phyloP scores from a whole-genome alignment of 768 basidiomycete genomes.

The Phlegmacium glaucopus region DNA sequence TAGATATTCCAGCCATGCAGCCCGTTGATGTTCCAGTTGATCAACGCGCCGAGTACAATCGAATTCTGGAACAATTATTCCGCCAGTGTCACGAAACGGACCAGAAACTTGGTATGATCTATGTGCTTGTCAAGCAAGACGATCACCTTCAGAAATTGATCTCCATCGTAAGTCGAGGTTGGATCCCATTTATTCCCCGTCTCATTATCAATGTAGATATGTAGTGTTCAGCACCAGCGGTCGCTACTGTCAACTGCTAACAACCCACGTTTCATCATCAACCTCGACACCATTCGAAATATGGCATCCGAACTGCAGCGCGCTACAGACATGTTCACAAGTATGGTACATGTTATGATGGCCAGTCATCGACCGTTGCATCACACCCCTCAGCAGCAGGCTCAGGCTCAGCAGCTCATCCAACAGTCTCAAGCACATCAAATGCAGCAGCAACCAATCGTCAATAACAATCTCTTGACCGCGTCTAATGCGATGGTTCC shows the following conservation, averaged over 20 bases:
- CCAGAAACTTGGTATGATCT: constrained; percentile 43
- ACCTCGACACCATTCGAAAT: constrained; percentile 34
- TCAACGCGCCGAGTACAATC: constrained; percentile 51
- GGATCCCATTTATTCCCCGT: constrained; percentile 4
- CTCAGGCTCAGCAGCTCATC: constrained; percentile 9
- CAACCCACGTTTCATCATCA: constrained; percentile 40
- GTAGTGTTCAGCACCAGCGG: constrained; percentile 44
- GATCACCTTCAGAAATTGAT: constrained; percentile 47
- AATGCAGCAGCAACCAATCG: constrained; percentile 10
- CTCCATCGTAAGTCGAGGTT: constrained; percentile 44
- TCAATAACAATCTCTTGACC: constrained; percentile 9
- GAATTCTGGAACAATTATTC: constrained; percentile 45
- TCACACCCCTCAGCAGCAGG: constrained; percentile 17
- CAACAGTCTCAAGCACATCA: not conserved
- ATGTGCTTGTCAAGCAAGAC: constrained; percentile 44
- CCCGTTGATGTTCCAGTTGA: constrained; percentile 45
- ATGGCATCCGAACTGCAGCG: constrained; percentile 43
- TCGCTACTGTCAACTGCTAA: constrained; percentile 28
- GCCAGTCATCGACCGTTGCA: constrained; percentile 6
- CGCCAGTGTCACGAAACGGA: constrained; percentile 49
- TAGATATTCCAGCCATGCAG: constrained; percentile 34
- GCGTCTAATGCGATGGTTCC: constrained; percentile 11
- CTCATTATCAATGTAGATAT: constrained; percentile 24
- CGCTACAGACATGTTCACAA: constrained; percentile 37
- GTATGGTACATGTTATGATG: constrained; percentile 16